Conservation (phyloP, 208 protist genomes). For the Leishmania aethiopica region DNA sequence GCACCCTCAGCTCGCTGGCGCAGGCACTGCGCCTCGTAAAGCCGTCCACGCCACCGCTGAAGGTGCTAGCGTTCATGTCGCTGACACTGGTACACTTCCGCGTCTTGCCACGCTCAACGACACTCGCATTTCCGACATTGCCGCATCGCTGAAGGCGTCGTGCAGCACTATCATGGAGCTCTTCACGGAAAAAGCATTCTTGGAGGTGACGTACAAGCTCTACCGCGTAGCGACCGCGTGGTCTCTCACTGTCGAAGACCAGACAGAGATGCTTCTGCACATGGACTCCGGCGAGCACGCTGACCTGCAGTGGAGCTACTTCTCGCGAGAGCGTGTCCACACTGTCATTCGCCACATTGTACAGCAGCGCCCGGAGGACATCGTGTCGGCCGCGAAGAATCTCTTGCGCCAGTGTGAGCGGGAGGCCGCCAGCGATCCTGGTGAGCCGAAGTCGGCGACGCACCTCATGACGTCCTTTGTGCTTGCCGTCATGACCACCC, state of each 20-base stretch:
- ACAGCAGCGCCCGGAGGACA: slow-evolving; percentile 24
- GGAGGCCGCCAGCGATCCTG: slow-evolving; percentile 23
- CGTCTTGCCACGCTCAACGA: slow-evolving; percentile 49
- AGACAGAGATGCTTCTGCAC: slow-evolving; percentile 64
- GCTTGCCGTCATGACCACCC: slow-evolving; percentile 50
- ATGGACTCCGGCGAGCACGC: slow-evolving; percentile 33
- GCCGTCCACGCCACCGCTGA: slow-evolving; percentile 38
- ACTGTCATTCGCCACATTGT: slow-evolving; percentile 51
- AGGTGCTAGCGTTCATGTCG: slow-evolving; percentile 64
- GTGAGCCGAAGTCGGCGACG: slow-evolving; percentile 34
- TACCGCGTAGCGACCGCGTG: slow-evolving; percentile 43
- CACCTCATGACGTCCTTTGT: slow-evolving; percentile 76
- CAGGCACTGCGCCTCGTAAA: slow-evolving; percentile 38
- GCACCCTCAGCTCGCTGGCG: slow-evolving; percentile 49
- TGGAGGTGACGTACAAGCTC: slow-evolving; percentile 48
- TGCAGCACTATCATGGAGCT: slow-evolving; percentile 56
- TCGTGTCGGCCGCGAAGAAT: slow-evolving; percentile 31
- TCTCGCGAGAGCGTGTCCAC: slow-evolving; percentile 45
- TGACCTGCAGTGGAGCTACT: slow-evolving; percentile 50
- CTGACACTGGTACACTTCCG: slow-evolving; percentile 68
- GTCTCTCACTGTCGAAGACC: slow-evolving; percentile 60
- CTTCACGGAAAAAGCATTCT: slow-evolving; percentile 62
- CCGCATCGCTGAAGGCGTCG: slow-evolving; percentile 56
- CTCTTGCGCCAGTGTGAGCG: slow-evolving; percentile 37
- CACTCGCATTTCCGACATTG: slow-evolving; percentile 53